Base-by-base conservation (phyloP, 345 rosid species). In the Euphorbia tirucalli region DNA sequence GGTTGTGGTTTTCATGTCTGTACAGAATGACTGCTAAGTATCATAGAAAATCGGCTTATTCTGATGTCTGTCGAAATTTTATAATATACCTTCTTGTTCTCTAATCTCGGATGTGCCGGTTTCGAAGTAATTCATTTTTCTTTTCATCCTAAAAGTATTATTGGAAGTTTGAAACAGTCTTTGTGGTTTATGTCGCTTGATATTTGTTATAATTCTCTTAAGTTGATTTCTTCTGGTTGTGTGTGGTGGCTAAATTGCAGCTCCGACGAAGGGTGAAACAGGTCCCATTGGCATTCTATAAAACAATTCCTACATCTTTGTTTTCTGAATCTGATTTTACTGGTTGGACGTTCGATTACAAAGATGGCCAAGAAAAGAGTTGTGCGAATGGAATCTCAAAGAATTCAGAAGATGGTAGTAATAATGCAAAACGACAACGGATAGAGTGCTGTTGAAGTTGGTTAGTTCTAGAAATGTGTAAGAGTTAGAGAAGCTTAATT, bases 211-310 rank as follows among this genome's bases (percentile, higher is more conserved):
- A 5, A 3, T 3, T 16, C 2, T 18, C 27, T n/a, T 4, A 11
- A 35, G 11, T n/a, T 18, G 15, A n/a, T 37, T 52, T 16, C 19
- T 19, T 50, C 9, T 25, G 32, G 7, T 49, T 18, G 37, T 65
- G 41, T 5, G 7, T 55, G 70, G 41, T 70, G 35, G 49, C 50
- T 28, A 5, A 19, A 58, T 48, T 49, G 73, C 93, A 91, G 97
- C 85, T 86, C 62, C 81, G 91, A 21, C 72, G 97, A 81, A 87
- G 96, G 70, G 91, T 95, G 19, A 95, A 95, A 74, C 96, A 95
- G 80, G 97, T 92, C 31, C 96, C 99, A 6, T 76, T 90, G 80
- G 97, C 97, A 6, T 88, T 89, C 76, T 90, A 90, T 74, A 89
- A 79, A 71, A 55, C 82, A 52, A 80, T 80, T 6, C 95, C 97